Conservation (phyloP, 192 early-diverging fungal genomes). For the Oehlia diaphana region DNA sequence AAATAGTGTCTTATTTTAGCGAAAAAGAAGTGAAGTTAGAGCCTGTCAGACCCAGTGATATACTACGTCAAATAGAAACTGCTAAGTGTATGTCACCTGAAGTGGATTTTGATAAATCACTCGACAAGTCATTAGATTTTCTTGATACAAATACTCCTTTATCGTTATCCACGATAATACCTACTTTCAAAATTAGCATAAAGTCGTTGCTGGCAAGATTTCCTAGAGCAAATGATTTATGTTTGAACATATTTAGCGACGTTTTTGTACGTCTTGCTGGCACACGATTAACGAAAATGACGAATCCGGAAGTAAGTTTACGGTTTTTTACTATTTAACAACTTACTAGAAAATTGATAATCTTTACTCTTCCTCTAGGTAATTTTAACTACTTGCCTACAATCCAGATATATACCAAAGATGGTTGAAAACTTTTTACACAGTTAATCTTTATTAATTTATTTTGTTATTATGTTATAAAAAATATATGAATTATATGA, state of each 20-base stretch:
- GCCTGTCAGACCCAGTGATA: neutral
- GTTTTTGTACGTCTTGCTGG: slow-evolving; percentile 15
- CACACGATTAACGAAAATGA: neutral
- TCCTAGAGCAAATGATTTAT: slow-evolving; percentile 10
- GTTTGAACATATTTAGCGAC: slow-evolving; percentile 6
- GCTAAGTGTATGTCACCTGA: neutral
- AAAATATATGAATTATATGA: too few species aligned
- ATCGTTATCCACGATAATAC: neutral
- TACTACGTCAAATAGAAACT: neutral
- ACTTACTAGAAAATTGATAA: neutral
- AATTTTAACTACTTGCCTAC: neutral
- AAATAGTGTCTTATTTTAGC: neutral
- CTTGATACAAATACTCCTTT: neutral
- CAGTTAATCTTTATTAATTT: neutral
- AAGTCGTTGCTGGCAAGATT: neutral
- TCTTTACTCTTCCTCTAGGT: neutral
- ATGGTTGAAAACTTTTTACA: neutral
- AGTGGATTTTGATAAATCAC: neutral
- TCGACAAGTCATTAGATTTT: neutral
- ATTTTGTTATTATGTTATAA: neutral
- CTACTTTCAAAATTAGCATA: neutral
- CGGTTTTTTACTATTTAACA: neutral
- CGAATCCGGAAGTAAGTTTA: neutral
- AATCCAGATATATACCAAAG: neutral
- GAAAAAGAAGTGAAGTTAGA: neutral